Evolutionary conservation across 1,284 basidiomycete genomes (phyloP).

Genomic region (Trichosporon ovoides): DNA sequence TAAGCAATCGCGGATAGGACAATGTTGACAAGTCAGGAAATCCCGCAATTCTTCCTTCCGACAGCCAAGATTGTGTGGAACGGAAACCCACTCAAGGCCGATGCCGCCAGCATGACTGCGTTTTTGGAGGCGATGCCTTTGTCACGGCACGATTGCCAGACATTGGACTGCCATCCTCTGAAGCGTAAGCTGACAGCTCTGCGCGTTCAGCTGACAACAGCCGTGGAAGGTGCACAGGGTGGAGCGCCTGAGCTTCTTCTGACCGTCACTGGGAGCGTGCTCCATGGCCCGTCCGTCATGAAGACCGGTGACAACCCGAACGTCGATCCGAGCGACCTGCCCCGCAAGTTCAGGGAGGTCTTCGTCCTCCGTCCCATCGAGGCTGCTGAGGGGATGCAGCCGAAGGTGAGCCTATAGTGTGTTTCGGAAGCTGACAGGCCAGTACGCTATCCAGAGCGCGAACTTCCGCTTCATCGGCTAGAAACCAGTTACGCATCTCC

Average conservation of each 20-base stretch:
- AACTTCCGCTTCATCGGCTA: constrained; percentile 45
- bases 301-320: constrained; percentile 19
- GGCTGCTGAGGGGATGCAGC: constrained; percentile 39
- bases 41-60: constrained; percentile 38
- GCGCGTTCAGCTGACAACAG: constrained; percentile 3
- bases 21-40: constrained; percentile 29
- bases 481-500: neutral
- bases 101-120: constrained; percentile 24
- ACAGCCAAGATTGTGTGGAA: constrained; percentile 44
- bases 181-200: constrained; percentile 3
- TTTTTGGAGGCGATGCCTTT: constrained; percentile 38
- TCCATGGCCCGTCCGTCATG: constrained; percentile 39
- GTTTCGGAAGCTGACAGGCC: neutral
- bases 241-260: constrained; percentile 38
- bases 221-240: constrained; percentile 17
- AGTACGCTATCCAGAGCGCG: constrained; percentile 42
- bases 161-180: constrained; percentile 43
- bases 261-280: constrained; percentile 41
- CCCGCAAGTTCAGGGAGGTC: constrained; percentile 45
- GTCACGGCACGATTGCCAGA: constrained; percentile 41
- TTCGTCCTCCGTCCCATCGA: constrained; percentile 39
- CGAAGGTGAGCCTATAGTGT: constrained; percentile 26
- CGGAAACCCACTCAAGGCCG: constrained; percentile 33
- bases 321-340: constrained; percentile 27
- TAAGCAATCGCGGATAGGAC: too few species aligned